phyloP scores from a whole-genome alignment of 805 yeast species.

The Ogataea zsoltii region DNA sequence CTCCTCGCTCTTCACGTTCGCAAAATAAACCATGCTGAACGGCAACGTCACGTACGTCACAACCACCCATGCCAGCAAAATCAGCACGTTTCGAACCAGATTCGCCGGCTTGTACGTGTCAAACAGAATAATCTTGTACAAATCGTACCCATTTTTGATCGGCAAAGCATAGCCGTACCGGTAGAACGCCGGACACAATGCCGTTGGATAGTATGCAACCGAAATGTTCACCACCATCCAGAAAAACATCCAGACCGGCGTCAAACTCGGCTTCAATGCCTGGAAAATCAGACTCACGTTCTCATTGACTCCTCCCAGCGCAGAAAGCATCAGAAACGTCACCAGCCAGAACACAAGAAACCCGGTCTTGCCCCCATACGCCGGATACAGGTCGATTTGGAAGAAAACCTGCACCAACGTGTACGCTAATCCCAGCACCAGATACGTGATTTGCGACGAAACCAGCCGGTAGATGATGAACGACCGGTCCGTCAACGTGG shows the following conservation, averaged over 20 bases:
- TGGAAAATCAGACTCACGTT: conserved; percentile 53
- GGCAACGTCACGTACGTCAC: conserved; percentile 46
- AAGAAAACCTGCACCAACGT: conserved; percentile 63
- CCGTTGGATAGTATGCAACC: conserved; percentile 62
- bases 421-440: conserved; percentile 54
- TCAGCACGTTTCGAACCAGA: conserved; percentile 61
- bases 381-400: conserved; percentile 56
- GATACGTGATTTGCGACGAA: conserved; percentile 51
- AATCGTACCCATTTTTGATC: conserved; percentile 57
- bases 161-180: conserved; percentile 71
- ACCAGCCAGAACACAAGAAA: conserved; percentile 70
- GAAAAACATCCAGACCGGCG: conserved; percentile 67
- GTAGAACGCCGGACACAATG: conserved; percentile 52
- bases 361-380: conserved; percentile 61
- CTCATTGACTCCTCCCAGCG: conserved; percentile 72
- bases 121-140: conserved; percentile 56
- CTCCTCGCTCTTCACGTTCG: conserved; percentile 15
- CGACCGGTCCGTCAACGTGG: conserved; percentile 45
- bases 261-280: conserved; percentile 52
- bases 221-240: conserved; percentile 69
- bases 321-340: conserved; percentile 61
- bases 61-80: conserved; percentile 60
- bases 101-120: conserved; percentile 51
- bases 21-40: conserved; percentile 27
- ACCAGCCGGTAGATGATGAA: conserved; percentile 51